A percentile compares a stretch with the other conserved stretches of the same genome.
Conservation (phyloP, 192 early-diverging fungal species). For the Martensiomyces pterosporus region DNA sequence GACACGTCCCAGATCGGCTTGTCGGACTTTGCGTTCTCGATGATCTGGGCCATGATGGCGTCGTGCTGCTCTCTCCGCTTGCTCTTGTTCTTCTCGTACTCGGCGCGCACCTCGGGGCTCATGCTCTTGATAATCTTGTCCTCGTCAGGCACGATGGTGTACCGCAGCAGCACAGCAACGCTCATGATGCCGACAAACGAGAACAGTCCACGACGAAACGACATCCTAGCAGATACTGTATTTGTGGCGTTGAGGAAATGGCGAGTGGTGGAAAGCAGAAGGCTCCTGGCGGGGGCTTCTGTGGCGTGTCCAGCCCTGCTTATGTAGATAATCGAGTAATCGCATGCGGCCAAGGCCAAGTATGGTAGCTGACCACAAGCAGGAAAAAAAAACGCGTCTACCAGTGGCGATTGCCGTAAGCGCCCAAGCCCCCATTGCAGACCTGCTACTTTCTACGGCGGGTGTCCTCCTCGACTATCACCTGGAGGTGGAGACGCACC, state of each 20-base stretch:
- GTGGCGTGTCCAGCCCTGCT: too few species aligned
- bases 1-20: constrained; percentile 39
- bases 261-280: too few species aligned
- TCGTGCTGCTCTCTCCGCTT: constrained; percentile 41
- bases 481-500: constrained; percentile 40
- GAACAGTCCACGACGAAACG: constrained; percentile 15
- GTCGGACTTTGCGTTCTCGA: constrained; percentile 43
- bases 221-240: too few species aligned
- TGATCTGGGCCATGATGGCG: constrained; percentile 42
- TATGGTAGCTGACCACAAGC: too few species aligned
- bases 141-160: constrained; percentile 46
- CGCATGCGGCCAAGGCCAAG: too few species aligned
- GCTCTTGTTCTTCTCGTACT: constrained; percentile 37
- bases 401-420: too few species aligned
- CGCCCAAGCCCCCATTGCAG: too few species aligned
- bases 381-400: too few species aligned
- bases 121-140: constrained; percentile 30
- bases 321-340: too few species aligned
- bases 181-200: constrained; percentile 37
- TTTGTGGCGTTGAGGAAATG: too few species aligned
- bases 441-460: constrained; percentile 19
- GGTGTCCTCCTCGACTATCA: constrained; percentile 33
- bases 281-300: too few species aligned
- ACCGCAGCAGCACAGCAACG: constrained; percentile 31
- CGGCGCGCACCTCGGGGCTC: constrained; percentile 42